Evolutionary conservation across 1,139 yeast genomes (phyloP), one percentile per base, ranked within the genome.

Genomic region (Suhomyces taliae): DNA sequence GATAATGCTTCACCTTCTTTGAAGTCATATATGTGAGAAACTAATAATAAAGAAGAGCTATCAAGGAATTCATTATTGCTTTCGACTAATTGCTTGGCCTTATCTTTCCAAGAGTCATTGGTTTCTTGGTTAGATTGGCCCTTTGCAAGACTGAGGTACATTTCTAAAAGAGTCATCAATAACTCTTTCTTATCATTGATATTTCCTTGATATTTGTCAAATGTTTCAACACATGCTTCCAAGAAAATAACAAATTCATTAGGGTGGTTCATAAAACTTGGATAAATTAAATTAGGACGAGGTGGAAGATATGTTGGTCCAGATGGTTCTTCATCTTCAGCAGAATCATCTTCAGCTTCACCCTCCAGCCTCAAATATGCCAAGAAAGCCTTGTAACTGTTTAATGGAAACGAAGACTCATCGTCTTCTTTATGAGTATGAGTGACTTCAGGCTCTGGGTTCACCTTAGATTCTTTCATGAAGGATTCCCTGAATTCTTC

Each of bases 301-400:
- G 99, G 99, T 1, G 98, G 97, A 48, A 87, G 84, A 61, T 91
- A 91, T 0, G 96, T 88, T 1, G 95, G 93, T 29, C 63, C 62
- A 39, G 39, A 34, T 12, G n/a, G 12, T 7, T 26, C 9, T 7
- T 32, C 14, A 2, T 39, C 41, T 9, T 26, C 40, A 7, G 19
- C 40, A n/a, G 36, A 19, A 7, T 12, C 15, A n/a, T 29, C 12
- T 8, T 10, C 12, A n/a, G 47, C 50, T n/a, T 44, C 37, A 12
- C 26, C 48, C 5, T 38, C 19, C 11, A 6, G 46, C 46, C 10
- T 48, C 74, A 88, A 76, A 59, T 86, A 87, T 10, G 79, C 73
- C 15, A 87, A 75, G 65, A 89, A 87, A 1, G 91, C 84, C 43
- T 79, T 76, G 56, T 89, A 89, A 53, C 90, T 86, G 51, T 85